Evolutionary conservation across 306 rosid species (phyloP).

Genomic region (Acmispon strigosus): DNA sequence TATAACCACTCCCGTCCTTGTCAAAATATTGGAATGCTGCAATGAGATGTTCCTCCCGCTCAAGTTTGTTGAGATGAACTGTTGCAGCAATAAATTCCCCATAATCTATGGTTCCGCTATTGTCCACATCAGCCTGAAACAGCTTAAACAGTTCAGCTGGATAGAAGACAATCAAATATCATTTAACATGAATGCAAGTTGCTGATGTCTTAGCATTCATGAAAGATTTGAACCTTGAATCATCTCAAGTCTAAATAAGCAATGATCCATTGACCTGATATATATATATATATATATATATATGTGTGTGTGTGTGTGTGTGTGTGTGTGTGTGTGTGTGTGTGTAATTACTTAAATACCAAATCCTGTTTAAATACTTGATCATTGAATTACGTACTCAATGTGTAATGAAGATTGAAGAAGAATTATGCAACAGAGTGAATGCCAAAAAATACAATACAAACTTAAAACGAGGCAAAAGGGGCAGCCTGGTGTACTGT

Average conservation of each 20-base stretch:
- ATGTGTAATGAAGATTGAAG: background rate
- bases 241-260: background rate
- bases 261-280: background rate
- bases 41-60: slow-evolving; percentile 91
- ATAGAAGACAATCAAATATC: slow-evolving; percentile 2
- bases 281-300: too few relatives aligned
- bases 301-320: too few relatives aligned
- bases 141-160: slow-evolving; percentile 32
- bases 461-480: slow-evolving; percentile 5
- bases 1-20: slow-evolving; percentile 91
- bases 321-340: too few relatives aligned
- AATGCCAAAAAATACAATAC: background rate
- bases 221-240: background rate
- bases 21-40: slow-evolving; percentile 92
- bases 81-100: slow-evolving; percentile 98
- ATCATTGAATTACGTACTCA: background rate
- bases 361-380: background rate
- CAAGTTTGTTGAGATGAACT: slow-evolving; percentile 93
- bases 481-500: too few relatives aligned
- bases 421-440: background rate
- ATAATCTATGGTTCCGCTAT: slow-evolving; percentile 92
- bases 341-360: background rate
- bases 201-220: background rate
- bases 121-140: slow-evolving; percentile 94
- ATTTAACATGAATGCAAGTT: slow-evolving; percentile 9